Conservation (phyloP, 116 monocot species). For the Papilionanthe hybrid region DNA sequence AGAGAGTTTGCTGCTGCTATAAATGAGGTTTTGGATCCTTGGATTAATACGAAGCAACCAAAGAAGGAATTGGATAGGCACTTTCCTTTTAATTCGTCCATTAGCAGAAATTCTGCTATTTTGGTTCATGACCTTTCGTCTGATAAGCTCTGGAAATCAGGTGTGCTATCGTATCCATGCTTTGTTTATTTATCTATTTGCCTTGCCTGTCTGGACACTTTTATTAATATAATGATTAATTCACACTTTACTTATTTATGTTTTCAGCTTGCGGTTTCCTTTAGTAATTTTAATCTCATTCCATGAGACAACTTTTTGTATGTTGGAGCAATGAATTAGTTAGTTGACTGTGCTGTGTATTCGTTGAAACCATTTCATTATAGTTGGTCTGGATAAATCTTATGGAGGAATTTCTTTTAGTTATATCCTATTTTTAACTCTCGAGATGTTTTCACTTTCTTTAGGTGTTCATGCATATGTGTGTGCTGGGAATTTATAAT, state of each 20-base stretch:
- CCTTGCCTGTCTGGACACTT: neutral
- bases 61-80: slow-evolving; percentile 79
- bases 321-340: neutral
- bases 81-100: slow-evolving; percentile 61
- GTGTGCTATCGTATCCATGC: slow-evolving; percentile 18
- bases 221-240: neutral
- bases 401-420: neutral
- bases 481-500: neutral
- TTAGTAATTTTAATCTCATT: slow-evolving; percentile 2
- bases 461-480: neutral
- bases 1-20: slow-evolving; percentile 91
- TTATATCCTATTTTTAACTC: neutral
- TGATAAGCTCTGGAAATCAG: slow-evolving; percentile 63
- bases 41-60: slow-evolving; percentile 76
- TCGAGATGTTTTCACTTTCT: neutral
- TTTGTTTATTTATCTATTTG: neutral
- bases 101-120: slow-evolving; percentile 50
- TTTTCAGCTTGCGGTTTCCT: neutral
- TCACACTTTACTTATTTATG: neutral
- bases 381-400: neutral
- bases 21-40: slow-evolving; percentile 97
- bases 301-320: neutral
- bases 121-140: slow-evolving; percentile 44
- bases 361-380: neutral
- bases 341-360: neutral